phyloP scores from a whole-genome alignment of 345 rosid genomes.

The Physaria fendleri region DNA sequence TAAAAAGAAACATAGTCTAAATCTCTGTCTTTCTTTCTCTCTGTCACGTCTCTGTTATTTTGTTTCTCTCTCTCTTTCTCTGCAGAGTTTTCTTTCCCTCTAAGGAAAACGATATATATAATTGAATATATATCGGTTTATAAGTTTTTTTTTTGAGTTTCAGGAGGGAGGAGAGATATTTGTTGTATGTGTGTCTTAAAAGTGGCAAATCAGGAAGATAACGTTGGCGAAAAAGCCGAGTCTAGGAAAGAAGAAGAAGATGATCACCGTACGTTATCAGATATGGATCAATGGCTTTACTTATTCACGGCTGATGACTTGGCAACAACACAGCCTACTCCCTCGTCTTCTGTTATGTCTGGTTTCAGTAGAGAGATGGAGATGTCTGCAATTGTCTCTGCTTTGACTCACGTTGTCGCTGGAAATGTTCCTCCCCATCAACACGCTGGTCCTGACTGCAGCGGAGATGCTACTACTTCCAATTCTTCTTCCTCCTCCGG shows the following conservation, averaged over 20 bases:
- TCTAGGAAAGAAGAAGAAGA: conserved; percentile 20
- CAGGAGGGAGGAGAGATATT: neutral
- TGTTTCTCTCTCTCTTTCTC: conserved; percentile 5
- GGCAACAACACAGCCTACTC: neutral
- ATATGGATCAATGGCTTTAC: conserved; percentile 29
- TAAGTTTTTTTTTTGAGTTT: neutral
- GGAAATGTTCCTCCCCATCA: conserved; percentile 42
- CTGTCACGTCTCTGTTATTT: neutral
- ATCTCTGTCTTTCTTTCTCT: conserved; percentile 10
- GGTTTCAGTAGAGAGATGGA: conserved; percentile 49
- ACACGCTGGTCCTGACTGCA: neutral
- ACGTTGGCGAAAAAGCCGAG: conserved; percentile 22
- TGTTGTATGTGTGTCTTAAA: conserved; percentile 28
- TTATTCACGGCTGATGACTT: neutral
- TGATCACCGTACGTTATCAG: conserved; percentile 26
- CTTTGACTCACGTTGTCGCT: conserved; percentile 60
- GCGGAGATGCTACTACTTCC: conserved; percentile 16
- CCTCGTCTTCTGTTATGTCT: conserved; percentile 15
- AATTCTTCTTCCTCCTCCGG: conserved; percentile 27
- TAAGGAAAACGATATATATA: conserved; percentile 12
- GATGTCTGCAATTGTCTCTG: conserved; percentile 69
- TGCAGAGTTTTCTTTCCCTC: conserved; percentile 32
- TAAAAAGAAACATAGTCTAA: conserved; percentile 7
- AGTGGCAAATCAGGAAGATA: conserved; percentile 34
- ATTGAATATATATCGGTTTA: neutral